Percentiles rank a stretch among this genome's conserved stretches.
Conservation (phyloP, 2,329 filamentous ascomycete genomes). For the Tympanopsis confertula region DNA sequence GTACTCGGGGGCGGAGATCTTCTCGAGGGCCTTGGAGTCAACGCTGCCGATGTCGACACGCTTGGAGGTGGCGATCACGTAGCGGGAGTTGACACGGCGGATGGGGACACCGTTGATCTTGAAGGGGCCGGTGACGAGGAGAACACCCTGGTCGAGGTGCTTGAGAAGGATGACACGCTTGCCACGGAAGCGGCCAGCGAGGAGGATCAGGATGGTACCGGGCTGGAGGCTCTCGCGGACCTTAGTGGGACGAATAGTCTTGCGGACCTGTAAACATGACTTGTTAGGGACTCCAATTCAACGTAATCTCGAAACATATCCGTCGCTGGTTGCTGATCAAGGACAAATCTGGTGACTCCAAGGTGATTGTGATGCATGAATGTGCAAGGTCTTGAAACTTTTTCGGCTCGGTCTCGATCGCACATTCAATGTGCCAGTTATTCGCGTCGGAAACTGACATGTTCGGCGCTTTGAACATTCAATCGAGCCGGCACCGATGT, state of each 20-base stretch:
- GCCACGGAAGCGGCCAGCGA: slow-evolving; percentile 98
- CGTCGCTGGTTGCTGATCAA: too few relatives aligned
- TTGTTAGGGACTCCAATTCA: slow-evolving; percentile 13
- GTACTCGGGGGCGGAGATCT: slow-evolving; percentile 70
- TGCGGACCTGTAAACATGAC: slow-evolving; percentile 62
- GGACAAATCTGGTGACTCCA: too few relatives aligned
- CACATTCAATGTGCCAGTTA: too few relatives aligned
- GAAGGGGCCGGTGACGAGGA: slow-evolving; percentile 98
- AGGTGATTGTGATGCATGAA: too few relatives aligned
- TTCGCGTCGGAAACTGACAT: too few relatives aligned
- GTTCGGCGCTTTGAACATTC: too few relatives aligned
- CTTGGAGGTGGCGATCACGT: slow-evolving; percentile 83
- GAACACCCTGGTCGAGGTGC: slow-evolving; percentile 90
- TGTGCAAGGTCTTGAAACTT: too few relatives aligned
- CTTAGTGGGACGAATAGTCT: slow-evolving; percentile 78
- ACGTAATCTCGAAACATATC: not conserved
- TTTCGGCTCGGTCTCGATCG: too few relatives aligned
- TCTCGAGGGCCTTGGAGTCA: slow-evolving; percentile 80
- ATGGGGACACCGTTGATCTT: slow-evolving; percentile 99
- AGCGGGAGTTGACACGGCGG: slow-evolving; percentile 84
- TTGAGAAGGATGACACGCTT: slow-evolving; percentile 99
- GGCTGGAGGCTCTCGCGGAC: slow-evolving; percentile 82
- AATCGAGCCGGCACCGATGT: too few relatives aligned
- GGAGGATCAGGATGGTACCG: slow-evolving; percentile 94
- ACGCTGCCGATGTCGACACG: slow-evolving; percentile 76